phyloP scores from a whole-genome alignment of 345 rosid genomes.

The Citrus trifoliata region DNA sequence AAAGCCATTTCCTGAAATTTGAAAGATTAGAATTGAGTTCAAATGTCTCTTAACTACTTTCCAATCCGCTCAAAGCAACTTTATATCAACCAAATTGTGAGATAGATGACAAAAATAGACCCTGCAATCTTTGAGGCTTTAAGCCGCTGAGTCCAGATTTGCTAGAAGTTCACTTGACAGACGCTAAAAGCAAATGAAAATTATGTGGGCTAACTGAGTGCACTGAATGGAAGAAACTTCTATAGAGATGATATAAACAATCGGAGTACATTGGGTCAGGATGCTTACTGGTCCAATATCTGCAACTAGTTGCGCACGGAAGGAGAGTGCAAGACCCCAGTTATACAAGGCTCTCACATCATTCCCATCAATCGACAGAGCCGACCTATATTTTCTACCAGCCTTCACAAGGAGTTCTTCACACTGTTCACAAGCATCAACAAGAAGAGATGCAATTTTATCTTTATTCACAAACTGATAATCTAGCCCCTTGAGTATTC shows the following conservation, averaged over 20 bases:
- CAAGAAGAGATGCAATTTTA: constrained; percentile 40
- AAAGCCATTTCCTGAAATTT: constrained; percentile 57
- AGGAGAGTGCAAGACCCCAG: constrained; percentile 77
- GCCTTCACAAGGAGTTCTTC: constrained; percentile 68
- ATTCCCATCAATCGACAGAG: constrained; percentile 58
- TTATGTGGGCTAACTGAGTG: not conserved
- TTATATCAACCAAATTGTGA: not conserved
- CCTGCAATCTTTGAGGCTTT: not conserved
- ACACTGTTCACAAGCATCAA: constrained; percentile 59
- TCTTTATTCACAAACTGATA: constrained; percentile 28
- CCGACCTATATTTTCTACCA: constrained; percentile 60
- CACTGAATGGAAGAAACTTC: not conserved
- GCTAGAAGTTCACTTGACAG: not conserved
- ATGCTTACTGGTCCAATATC: constrained; percentile 73
- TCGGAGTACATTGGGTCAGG: not conserved
- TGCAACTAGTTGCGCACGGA: constrained; percentile 69
- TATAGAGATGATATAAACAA: constrained; percentile 6
- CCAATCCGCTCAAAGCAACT: not conserved
- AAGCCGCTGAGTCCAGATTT: not conserved
- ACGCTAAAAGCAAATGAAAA: not conserved
- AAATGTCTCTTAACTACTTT: not conserved
- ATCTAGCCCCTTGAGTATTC: constrained; percentile 26
- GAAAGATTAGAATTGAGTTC: not conserved
- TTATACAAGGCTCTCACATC: constrained; percentile 65
- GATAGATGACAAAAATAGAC: not conserved